Base-by-base conservation (phyloP, 768 basidiomycete species). In the Strobilomyces confusus region DNA sequence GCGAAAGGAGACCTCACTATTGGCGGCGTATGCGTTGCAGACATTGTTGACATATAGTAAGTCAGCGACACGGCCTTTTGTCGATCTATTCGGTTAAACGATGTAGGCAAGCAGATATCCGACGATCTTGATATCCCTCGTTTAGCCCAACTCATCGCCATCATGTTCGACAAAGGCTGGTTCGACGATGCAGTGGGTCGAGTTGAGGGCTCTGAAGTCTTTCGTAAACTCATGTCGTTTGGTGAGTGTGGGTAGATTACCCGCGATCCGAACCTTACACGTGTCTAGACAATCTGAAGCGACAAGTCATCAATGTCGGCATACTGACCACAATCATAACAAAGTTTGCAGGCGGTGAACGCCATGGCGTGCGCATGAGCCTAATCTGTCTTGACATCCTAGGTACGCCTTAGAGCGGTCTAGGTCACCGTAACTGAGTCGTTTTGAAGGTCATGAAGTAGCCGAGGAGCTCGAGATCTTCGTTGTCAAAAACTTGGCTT, bases 21-120 rank as follows among this genome's bases (percentile, higher is more conserved):
- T 55, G 14, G 57, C 57, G 5, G 48, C 54, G 2, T 58, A 58
- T 34, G 53, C 57, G 5, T 38, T 58, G 14, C 26, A 26, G 11
- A 23, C 25, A 4, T 55, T 46, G 25, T 19, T 58, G 36, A 22
- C 8, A 11, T 30, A 19, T 3, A n/a, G 56, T 57, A 11, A 47
- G 51, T 37, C 5, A 3, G 7, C 15, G 36, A 17, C 17, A 6
- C 17, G 4, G 8, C 8, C 36, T 14, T 37, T 4, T 4, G 33
- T 33, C 2, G 14, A 20, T 7, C 2, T n/a, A 19, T 29, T 38
- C 19, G 11, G 13, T 20, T 22, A 13, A 37, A 14, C 14, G 17
- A 48, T 20, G 9, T 37, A 54, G 48, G 17, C 15, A 37, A 49
- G 40, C 14, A 19, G 50, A 43, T 20, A 12, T 0, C 23, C 12